phyloP scores from a whole-genome alignment of 331 rosid genomes.

The Prunus yedoensis region DNA sequence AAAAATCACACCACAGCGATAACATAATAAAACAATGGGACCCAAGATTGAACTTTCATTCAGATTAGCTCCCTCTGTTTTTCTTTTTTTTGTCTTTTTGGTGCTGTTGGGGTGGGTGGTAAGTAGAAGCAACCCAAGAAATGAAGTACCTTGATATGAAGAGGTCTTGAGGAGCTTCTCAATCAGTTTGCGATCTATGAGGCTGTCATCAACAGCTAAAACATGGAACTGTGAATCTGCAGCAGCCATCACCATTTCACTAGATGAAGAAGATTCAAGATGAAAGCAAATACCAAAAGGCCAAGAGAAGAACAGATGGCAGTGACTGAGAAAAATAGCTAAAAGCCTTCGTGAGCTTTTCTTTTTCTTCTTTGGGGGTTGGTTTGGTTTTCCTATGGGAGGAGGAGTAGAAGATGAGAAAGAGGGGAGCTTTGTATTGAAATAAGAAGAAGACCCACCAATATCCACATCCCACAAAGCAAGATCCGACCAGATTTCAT shows the following conservation, averaged over 20 bases:
- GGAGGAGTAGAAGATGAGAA: slow-evolving; percentile 25
- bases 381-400: slow-evolving; percentile 21
- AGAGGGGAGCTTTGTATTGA: slow-evolving; percentile 46
- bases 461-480: slow-evolving; percentile 81
- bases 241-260: slow-evolving; percentile 68
- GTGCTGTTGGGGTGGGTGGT: background rate
- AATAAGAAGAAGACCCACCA: slow-evolving; percentile 64
- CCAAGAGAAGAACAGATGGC: background rate
- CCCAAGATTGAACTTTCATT: background rate
- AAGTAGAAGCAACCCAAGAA: background rate
- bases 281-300: background rate
- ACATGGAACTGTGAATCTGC: slow-evolving; percentile 83
- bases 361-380: background rate
- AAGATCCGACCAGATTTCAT: slow-evolving; percentile 98
- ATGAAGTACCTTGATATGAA: slow-evolving; percentile 66
- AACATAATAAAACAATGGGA: background rate
- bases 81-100: too few species aligned
- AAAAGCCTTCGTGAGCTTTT: background rate
- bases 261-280: slow-evolving; percentile 21
- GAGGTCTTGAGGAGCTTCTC: slow-evolving; percentile 65
- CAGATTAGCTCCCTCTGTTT: background rate
- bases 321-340: background rate
- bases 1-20: background rate
- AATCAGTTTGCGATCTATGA: slow-evolving; percentile 71
- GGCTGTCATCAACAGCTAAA: slow-evolving; percentile 80